Conservation (phyloP, 2,329 filamentous ascomycete genomes). For the Didymella keratinophila region DNA sequence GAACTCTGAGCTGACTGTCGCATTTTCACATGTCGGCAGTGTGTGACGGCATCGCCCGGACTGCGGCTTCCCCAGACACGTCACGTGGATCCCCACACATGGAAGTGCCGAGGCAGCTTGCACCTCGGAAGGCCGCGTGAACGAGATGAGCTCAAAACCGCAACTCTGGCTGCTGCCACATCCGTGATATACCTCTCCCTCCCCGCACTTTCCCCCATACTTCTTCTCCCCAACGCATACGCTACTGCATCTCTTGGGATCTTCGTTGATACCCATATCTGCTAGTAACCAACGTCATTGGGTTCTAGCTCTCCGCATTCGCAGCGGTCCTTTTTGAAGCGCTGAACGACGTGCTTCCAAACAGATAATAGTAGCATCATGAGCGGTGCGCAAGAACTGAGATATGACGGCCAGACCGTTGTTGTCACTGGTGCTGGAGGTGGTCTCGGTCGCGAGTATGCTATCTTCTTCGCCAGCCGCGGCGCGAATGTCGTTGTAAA, state of each 20-base stretch:
- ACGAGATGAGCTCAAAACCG: slow-evolving; percentile 19
- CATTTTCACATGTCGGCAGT: slow-evolving; percentile 22
- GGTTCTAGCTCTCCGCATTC: slow-evolving; percentile 13
- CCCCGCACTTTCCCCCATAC: not conserved
- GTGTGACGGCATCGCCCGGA: slow-evolving; percentile 4
- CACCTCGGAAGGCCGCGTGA: slow-evolving; percentile 22
- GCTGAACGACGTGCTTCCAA: not conserved
- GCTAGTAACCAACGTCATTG: slow-evolving; percentile 13
- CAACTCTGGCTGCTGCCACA: slow-evolving; percentile 19
- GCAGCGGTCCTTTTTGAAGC: slow-evolving; percentile 1
- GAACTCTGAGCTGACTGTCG: slow-evolving; percentile 7
- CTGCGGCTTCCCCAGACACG: slow-evolving; percentile 14
- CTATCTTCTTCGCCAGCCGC: slow-evolving; percentile 87
- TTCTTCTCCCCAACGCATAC: not conserved
- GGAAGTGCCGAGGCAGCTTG: slow-evolving; percentile 18
- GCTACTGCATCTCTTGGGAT: slow-evolving; percentile 5
- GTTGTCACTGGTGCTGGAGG: slow-evolving; percentile 88
- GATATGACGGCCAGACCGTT: slow-evolving; percentile 88
- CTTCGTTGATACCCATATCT: slow-evolving; percentile 18
- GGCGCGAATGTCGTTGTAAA: slow-evolving; percentile 97
- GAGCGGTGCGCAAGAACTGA: slow-evolving; percentile 60
- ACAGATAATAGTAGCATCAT: slow-evolving; percentile 31
- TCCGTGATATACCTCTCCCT: slow-evolving; percentile 5
- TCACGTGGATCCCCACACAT: slow-evolving; percentile 21
- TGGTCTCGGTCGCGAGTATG: slow-evolving; percentile 82